Percentiles rank a stretch among this genome's conserved stretches.
phyloP scores from a whole-genome alignment of 2,329 filamentous ascomycete genomes.

The Calcarisporium arbuscula region DNA sequence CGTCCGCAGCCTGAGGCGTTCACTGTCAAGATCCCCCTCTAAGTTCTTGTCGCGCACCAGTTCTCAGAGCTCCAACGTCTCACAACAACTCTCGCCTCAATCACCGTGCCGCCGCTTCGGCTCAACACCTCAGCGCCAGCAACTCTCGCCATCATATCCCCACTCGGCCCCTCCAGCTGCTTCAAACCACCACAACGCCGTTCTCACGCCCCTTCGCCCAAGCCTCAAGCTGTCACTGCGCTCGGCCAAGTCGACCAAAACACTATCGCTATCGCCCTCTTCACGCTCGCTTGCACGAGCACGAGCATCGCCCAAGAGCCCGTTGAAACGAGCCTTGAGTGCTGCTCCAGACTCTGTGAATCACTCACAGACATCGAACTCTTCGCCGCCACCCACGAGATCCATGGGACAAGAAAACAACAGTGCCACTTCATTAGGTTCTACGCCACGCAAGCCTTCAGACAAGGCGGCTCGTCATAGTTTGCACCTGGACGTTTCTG shows the following conservation, averaged over 20 bases:
- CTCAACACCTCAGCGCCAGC: conserved; percentile 29
- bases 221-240: conserved; percentile 61
- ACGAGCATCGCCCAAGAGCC: conserved; percentile 72
- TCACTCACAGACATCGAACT: conserved; percentile 42
- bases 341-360: conserved; percentile 68
- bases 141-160: conserved; percentile 22
- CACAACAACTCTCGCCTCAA: conserved; percentile 42
- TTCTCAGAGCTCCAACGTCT: conserved; percentile 42
- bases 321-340: conserved; percentile 69
- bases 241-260: conserved; percentile 54
- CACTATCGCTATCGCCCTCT: conserved; percentile 37
- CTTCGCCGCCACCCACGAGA: conserved; percentile 26
- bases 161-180: conserved; percentile 29
- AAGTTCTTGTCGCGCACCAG: conserved; percentile 61
- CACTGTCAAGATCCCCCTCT: conserved; percentile 88
- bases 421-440: conserved; percentile 27
- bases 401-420: conserved; percentile 39
- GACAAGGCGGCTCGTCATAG: conserved; percentile 49
- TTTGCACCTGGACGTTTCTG: conserved; percentile 51
- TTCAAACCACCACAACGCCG: conserved; percentile 36
- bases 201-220: conserved; percentile 59
- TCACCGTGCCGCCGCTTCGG: conserved; percentile 42
- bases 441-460: conserved; percentile 13
- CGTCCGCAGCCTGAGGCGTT: conserved; percentile 77
- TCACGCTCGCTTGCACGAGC: conserved; percentile 49